These are phyloP conservation scores for Mediolabrus comicus DNA, from an alignment of 108 stramenopile species.

Conservation along the genomic window DNA sequence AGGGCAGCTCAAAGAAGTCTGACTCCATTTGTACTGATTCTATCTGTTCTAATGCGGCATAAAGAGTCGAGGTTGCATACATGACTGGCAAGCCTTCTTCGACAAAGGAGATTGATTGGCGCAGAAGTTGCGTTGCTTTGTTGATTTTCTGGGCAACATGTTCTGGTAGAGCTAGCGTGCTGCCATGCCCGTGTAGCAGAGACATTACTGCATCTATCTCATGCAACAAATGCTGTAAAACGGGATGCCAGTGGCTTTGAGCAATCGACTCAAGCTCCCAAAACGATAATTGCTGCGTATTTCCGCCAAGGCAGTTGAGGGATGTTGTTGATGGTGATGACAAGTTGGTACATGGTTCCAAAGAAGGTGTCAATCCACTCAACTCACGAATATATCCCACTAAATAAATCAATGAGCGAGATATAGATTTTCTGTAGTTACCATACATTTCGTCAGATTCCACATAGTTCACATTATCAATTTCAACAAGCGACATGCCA, in stretches of 20 bases:
- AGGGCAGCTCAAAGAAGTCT: slow-evolving; percentile 36
- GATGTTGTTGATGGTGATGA: not conserved
- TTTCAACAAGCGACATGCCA: slow-evolving; percentile 24
- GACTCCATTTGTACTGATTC: slow-evolving; percentile 23
- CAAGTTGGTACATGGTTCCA: not conserved
- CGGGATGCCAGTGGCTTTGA: slow-evolving; percentile 19
- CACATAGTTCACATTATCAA: not conserved
- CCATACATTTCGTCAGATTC: slow-evolving; percentile 5
- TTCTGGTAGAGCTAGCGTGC: slow-evolving; percentile 22
- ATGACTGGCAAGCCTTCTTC: slow-evolving; percentile 33
- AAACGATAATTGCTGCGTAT: slow-evolving; percentile 7
- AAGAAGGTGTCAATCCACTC: slow-evolving; percentile 12
- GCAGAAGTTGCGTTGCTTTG: slow-evolving; percentile 34
- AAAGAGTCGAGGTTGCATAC: slow-evolving; percentile 29
- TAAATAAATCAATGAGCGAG: slow-evolving; percentile 17
- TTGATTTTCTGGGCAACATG: slow-evolving; percentile 30
- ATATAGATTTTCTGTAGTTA: slow-evolving; percentile 8
- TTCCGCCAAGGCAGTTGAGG: not conserved
- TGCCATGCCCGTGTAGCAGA: slow-evolving; percentile 18
- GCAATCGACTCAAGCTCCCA: slow-evolving; percentile 44
- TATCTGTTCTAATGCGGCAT: slow-evolving; percentile 22
- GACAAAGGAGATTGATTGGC: slow-evolving; percentile 29
- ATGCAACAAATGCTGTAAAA: slow-evolving; percentile 15
- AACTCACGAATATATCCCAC: slow-evolving; percentile 27
- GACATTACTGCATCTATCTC: slow-evolving; percentile 30